Conservation (phyloP, 106 monocot species). For the Triglochin maritima region DNA sequence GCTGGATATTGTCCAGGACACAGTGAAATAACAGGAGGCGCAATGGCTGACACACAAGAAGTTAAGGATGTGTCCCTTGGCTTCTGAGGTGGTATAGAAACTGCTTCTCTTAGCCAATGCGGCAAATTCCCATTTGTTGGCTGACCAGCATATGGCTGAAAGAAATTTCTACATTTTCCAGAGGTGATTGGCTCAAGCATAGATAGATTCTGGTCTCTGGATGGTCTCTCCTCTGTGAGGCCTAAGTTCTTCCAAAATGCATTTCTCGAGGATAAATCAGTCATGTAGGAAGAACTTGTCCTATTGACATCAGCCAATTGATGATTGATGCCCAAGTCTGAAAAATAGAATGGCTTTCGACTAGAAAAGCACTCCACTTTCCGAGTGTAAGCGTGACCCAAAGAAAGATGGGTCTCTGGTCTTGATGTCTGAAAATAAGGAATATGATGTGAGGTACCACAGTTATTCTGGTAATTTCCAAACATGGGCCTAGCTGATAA, state of each 20-base stretch:
- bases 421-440: slow-evolving; percentile 17
- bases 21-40: not conserved
- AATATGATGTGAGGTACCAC: not conserved
- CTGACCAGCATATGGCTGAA: slow-evolving; percentile 5
- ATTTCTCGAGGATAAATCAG: slow-evolving; percentile 5
- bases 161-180: slow-evolving; percentile 4
- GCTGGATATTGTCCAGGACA: not conserved
- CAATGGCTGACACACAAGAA: slow-evolving; percentile 5
- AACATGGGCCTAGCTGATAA: slow-evolving; percentile 1
- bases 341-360: slow-evolving; percentile 10
- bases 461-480: slow-evolving; percentile 7
- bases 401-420: slow-evolving; percentile 46
- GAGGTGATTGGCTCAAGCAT: slow-evolving; percentile 5
- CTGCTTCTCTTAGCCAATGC: slow-evolving; percentile 64
- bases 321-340: slow-evolving; percentile 5
- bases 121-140: slow-evolving; percentile 32
- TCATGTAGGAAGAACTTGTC: slow-evolving; percentile 5
- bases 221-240: slow-evolving; percentile 4
- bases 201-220: slow-evolving; percentile 5
- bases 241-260: not conserved
- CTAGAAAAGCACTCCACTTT: slow-evolving; percentile 6
- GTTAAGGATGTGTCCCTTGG: slow-evolving; percentile 8
- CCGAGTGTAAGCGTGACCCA: slow-evolving; percentile 43
- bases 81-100: slow-evolving; percentile 1
- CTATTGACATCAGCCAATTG: slow-evolving; percentile 2